A percentile compares a stretch with the other conserved stretches of the same genome.
Conservation (phyloP, 1,139 yeast species). For the Kodamaea anthophila region DNA sequence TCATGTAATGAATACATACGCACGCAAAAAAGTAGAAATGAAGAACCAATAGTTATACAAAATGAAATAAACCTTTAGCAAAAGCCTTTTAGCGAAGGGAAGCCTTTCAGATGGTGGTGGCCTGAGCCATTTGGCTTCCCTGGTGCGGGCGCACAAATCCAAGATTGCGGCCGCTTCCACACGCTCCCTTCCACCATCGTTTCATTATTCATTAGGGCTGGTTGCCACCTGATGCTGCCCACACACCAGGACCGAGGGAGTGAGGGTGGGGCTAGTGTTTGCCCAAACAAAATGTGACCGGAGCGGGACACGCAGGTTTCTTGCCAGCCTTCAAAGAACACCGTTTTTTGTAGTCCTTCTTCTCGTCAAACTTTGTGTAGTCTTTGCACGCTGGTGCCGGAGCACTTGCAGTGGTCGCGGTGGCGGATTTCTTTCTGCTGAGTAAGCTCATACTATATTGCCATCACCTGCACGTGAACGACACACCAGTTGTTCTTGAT, state of each 20-base stretch:
- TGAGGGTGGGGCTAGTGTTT: too few species aligned
- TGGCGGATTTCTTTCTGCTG: constrained; percentile 6
- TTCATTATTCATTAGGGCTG: constrained; percentile 3
- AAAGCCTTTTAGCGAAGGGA: constrained; percentile 3
- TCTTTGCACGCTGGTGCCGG: constrained; percentile 7
- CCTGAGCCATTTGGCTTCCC: not conserved
- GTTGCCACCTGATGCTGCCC: too few species aligned
- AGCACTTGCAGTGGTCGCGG: constrained; percentile 3
- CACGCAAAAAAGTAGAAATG: constrained; percentile 1
- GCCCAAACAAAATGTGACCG: constrained; percentile 37
- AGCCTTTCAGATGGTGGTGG: constrained; percentile 2
- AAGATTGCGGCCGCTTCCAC: too few species aligned
- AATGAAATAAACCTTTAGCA: constrained; percentile 3
- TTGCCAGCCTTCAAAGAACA: constrained; percentile 25
- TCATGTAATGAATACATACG: constrained; percentile 1
- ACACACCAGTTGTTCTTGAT: constrained; percentile 1
- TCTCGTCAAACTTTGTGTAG: constrained; percentile 35
- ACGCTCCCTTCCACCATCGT: constrained; percentile 4
- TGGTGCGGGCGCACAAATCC: not conserved
- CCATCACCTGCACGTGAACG: constrained; percentile 4
- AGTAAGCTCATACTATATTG: constrained; percentile 8
- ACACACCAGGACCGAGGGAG: too few species aligned
- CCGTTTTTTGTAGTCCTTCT: constrained; percentile 40
- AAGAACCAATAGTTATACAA: constrained; percentile 5
- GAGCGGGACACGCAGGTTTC: constrained; percentile 22